A percentile compares a stretch with the other conserved stretches of the same genome.
phyloP scores from a whole-genome alignment of 305 asterid species.

The Fraxinus albicans region DNA sequence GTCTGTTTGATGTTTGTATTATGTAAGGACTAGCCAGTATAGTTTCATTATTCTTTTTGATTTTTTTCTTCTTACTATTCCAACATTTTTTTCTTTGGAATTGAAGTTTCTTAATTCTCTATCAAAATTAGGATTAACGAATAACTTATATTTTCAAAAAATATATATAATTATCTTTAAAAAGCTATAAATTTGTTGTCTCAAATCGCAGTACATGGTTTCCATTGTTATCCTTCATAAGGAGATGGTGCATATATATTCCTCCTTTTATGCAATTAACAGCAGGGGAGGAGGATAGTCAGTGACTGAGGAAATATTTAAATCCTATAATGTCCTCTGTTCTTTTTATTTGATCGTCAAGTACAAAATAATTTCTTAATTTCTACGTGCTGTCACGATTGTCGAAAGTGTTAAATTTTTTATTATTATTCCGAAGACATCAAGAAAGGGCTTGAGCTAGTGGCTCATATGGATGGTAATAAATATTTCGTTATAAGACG shows the following conservation, averaged over 20 bases:
- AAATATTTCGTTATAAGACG: slow-evolving; percentile 12
- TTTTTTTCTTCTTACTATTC: not conserved
- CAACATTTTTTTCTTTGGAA: not conserved
- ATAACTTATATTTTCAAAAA: slow-evolving; percentile 9
- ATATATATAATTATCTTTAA: slow-evolving; percentile 4
- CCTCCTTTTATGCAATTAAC: not conserved
- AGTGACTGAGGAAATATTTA: not conserved
- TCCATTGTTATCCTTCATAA: not conserved
- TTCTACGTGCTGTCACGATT: not conserved
- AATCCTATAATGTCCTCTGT: not conserved
- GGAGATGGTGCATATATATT: not conserved
- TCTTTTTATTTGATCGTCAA: not conserved
- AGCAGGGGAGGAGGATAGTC: not conserved
- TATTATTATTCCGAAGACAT: not conserved
- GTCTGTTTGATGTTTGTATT: slow-evolving; percentile 34
- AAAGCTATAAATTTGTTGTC: not conserved
- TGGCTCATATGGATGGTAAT: not conserved
- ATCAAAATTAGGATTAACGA: slow-evolving; percentile 3
- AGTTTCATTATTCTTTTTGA: slow-evolving; percentile 14
- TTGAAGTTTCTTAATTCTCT: slow-evolving; percentile 10
- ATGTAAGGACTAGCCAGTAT: slow-evolving; percentile 17
- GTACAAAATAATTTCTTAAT: slow-evolving; percentile 6
- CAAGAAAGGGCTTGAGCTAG: not conserved
- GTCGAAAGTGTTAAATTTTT: slow-evolving; percentile 8
- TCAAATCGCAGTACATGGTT: not conserved